phyloP scores from a whole-genome alignment of 2,329 filamentous ascomycete genomes.

The Westerdykella aurantiaca region DNA sequence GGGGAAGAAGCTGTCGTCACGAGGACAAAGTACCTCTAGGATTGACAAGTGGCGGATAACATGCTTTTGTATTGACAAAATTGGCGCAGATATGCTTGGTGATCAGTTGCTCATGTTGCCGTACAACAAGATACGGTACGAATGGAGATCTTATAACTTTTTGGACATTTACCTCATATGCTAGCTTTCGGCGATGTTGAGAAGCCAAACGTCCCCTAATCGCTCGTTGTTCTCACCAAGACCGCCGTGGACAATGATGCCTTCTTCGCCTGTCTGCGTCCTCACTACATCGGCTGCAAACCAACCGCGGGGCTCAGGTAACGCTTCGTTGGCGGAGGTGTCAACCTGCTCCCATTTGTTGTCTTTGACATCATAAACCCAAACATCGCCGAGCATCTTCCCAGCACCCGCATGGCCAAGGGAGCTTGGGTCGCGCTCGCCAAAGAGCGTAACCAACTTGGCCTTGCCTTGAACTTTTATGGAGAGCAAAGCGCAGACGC shows the following conservation, averaged over 20 bases:
- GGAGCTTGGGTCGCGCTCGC: slow-evolving; percentile 49
- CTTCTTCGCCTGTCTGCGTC: slow-evolving; percentile 24
- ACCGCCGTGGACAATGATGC: slow-evolving; percentile 47
- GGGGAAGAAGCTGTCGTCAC: too few relatives aligned
- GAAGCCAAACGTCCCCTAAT: slow-evolving; percentile 46
- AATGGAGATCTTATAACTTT: too few relatives aligned
- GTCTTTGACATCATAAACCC: slow-evolving; percentile 40
- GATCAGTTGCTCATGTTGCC: too few relatives aligned
- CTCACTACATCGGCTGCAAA: slow-evolving; percentile 47
- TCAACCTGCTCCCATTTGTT: slow-evolving; percentile 32
- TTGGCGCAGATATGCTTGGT: too few relatives aligned
- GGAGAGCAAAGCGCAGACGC: slow-evolving; percentile 46
- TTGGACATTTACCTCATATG: too few relatives aligned
- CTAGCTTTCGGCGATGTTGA: slow-evolving; percentile 23
- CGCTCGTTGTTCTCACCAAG: slow-evolving; percentile 49
- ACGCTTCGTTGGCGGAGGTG: slow-evolving; percentile 14
- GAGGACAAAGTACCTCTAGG: too few relatives aligned
- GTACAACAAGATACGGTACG: too few relatives aligned
- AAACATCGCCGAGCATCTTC: slow-evolving; percentile 51
- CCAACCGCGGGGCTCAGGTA: slow-evolving; percentile 47
- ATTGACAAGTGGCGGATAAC: too few relatives aligned
- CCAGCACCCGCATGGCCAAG: slow-evolving; percentile 52
- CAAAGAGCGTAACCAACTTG: slow-evolving; percentile 48
- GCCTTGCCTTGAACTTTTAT: slow-evolving; percentile 33
- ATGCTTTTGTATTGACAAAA: too few relatives aligned